Base-by-base conservation (phyloP, 228 moss, liverwort and hornwort genomes). In the Sphagnum magellanicum region DNA sequence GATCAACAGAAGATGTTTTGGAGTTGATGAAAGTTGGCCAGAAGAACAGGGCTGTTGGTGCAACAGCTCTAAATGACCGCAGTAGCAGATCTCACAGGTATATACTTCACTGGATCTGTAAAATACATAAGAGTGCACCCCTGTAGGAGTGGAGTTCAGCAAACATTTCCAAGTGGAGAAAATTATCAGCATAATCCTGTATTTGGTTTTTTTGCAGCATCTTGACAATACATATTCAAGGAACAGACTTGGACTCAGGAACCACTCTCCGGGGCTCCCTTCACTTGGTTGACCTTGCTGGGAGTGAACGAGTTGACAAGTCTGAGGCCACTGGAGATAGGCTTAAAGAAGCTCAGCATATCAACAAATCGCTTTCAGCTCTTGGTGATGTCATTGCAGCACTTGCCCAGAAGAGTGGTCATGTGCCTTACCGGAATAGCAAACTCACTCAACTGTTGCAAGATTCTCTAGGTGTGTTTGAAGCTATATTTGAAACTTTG, bases 51-150 rank as follows among this genome's bases (percentile, higher is more conserved):
- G 90, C 90, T 67, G 92, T 92, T 58, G 90, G 92, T 59, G 88
- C 90, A 70, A 92, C 92, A 62, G 90, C 90, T 55, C 90, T 92
- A 75, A 92, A 92, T 67, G 77, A 88, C 76, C 84, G 90, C 61
- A 92, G 92, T 69, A 92, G 92, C 78, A 85, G 92, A 63, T 92
- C 92, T 59, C 92, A 92, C 62, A 88, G 92, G 80, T 80, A 67
- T 53, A 51, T 81, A 81, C 11, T 86, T 86, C 49, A 82, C 85
- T 16, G 74, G 79, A 52, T 81, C 81, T 63, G 82, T 86, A 11
- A 81, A 81, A 71, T 86, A 81, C 57, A 68, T 4, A 32, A 32
- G 32, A 32, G 1, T 48, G 12, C 16, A 49, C n/a, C 8, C 5
- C 6, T 16, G 53, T 52, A 8, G 52, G 10, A 68, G 16, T 13